Percentiles rank a stretch among this genome's conserved stretches.
Conservation (phyloP, 768 basidiomycete genomes). For the Suillus tomentosus region DNA sequence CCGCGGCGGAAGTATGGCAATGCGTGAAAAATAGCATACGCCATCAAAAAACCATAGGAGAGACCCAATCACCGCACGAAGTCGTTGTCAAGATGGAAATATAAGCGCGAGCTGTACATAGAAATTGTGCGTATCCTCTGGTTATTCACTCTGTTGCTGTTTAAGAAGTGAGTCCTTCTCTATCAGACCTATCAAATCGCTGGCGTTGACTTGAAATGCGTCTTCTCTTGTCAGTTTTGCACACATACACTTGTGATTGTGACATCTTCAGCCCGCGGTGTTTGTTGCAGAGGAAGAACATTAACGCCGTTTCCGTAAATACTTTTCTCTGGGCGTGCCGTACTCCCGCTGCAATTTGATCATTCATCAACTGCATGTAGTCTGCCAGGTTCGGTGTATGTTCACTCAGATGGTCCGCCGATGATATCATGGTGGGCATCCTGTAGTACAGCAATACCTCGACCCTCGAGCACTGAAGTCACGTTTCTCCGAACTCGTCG, state of each 20-base stretch:
- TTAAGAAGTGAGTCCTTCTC: not conserved
- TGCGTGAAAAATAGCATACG: constrained; percentile 43
- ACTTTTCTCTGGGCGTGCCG: not conserved
- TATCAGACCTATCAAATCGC: not conserved
- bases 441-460: not conserved
- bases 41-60: constrained; percentile 22
- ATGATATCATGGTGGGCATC: not conserved
- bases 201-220: not conserved
- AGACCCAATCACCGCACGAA: constrained; percentile 24
- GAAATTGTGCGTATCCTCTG: not conserved
- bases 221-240: not conserved
- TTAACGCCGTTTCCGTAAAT: not conserved
- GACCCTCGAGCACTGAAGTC: not conserved
- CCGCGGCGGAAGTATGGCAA: constrained; percentile 49
- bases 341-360: not conserved
- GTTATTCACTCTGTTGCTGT: not conserved
- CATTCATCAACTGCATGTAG: not conserved
- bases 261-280: not conserved
- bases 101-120: constrained; percentile 5
- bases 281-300: not conserved
- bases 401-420: not conserved
- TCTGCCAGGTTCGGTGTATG: not conserved
- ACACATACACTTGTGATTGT: not conserved
- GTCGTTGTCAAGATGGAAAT: constrained; percentile 48
- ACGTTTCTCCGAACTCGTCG: not conserved